Conservation (phyloP, 306 rosid species). For the Begonia peltatifolia region DNA sequence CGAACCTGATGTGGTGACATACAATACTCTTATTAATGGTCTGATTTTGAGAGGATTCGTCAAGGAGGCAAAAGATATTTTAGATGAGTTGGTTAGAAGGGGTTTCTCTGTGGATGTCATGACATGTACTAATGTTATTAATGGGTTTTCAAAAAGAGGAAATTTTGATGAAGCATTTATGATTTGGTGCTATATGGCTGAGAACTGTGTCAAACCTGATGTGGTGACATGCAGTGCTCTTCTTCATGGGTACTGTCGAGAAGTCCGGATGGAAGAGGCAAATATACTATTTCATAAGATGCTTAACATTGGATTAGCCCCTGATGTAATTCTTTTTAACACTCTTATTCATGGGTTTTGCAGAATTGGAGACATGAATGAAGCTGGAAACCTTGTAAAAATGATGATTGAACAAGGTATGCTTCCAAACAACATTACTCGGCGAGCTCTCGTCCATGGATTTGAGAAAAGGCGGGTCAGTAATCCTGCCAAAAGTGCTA, state of each 20-base stretch:
- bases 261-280: conserved; percentile 20
- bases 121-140: conserved; percentile 16
- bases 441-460: conserved; percentile 16
- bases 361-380: conserved; percentile 18
- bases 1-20: conserved; percentile 21
- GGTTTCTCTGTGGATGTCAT: conserved; percentile 27
- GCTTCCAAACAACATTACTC: conserved; percentile 20
- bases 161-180: conserved; percentile 26
- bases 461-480: conserved; percentile 12
- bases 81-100: conserved; percentile 21
- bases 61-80: conserved; percentile 18
- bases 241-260: conserved; percentile 24
- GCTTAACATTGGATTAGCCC: conserved; percentile 18
- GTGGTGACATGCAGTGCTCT: conserved; percentile 31
- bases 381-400: conserved; percentile 19
- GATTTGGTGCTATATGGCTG: conserved; percentile 25
- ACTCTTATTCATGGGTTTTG: conserved; percentile 28
- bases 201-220: conserved; percentile 25
- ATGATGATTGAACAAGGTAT: conserved; percentile 19
- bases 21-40: conserved; percentile 31
- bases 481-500: conserved; percentile 14
- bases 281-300: conserved; percentile 17
- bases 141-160: conserved; percentile 22
- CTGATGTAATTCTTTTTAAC: conserved; percentile 21
- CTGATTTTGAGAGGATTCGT: conserved; percentile 18